Conservation (phyloP, 345 rosid genomes). For the Rubroshorea leprosula region DNA sequence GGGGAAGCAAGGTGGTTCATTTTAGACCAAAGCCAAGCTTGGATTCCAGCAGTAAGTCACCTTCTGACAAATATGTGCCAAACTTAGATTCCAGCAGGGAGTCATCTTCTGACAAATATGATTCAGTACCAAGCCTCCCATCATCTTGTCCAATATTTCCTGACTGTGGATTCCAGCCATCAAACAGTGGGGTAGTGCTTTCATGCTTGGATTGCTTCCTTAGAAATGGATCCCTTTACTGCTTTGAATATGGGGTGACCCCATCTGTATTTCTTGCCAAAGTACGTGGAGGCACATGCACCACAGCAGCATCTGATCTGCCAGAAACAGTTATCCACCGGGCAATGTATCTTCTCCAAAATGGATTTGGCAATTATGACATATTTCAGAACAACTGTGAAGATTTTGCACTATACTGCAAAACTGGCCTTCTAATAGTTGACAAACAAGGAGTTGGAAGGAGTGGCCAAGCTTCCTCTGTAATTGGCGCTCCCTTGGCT, state of each 20-base stretch:
- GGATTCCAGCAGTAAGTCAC: slow-evolving; percentile 28
- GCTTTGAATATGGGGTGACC: slow-evolving; percentile 69
- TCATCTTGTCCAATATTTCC: slow-evolving; percentile 66
- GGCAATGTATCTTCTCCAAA: slow-evolving; percentile 94
- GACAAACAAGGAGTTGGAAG: slow-evolving; percentile 80
- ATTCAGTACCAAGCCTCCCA: slow-evolving; percentile 28
- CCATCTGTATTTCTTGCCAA: slow-evolving; percentile 68
- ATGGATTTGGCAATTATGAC: slow-evolving; percentile 91
- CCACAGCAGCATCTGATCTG: slow-evolving; percentile 67
- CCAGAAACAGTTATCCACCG: slow-evolving; percentile 62
- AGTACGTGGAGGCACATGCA: slow-evolving; percentile 88
- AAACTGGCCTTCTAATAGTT: slow-evolving; percentile 69
- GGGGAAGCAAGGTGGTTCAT: slow-evolving; percentile 98
- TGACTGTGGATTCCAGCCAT: slow-evolving; percentile 87
- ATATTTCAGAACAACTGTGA: slow-evolving; percentile 87
- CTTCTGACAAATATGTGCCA: slow-evolving; percentile 34
- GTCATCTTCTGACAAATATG: slow-evolving; percentile 35
- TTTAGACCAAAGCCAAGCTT: slow-evolving; percentile 64
- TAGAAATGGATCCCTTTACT: slow-evolving; percentile 63
- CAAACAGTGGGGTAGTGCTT: slow-evolving; percentile 74
- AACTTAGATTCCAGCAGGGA: slow-evolving; percentile 32
- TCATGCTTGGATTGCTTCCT: slow-evolving; percentile 93
- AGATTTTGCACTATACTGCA: slow-evolving; percentile 91
- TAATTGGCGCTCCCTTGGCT: slow-evolving; percentile 84
- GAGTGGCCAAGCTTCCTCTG: slow-evolving; percentile 91